phyloP scores from a whole-genome alignment of 1,284 basidiomycete genomes.

The Pascua sp. region DNA sequence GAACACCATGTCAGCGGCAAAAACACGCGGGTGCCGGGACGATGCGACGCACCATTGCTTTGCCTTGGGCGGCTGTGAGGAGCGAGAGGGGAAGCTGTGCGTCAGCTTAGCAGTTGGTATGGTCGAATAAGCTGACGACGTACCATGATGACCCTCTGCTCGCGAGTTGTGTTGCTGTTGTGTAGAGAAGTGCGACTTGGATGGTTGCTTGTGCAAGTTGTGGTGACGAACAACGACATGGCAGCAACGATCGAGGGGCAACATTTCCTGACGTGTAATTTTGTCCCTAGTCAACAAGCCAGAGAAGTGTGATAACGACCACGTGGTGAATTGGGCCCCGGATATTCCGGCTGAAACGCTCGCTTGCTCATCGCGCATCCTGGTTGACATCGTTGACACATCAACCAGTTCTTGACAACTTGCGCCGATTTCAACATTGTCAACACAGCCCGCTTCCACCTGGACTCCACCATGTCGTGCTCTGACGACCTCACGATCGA shows the following conservation, averaged over 20 bases:
- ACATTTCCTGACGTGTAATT: neutral
- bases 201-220: neutral
- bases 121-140: neutral
- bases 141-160: neutral
- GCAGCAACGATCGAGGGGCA: neutral
- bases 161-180: neutral
- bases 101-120: neutral
- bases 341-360: neutral
- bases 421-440: neutral
- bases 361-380: conserved; percentile 4
- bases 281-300: too few species aligned
- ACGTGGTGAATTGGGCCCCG: neutral
- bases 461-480: conserved; percentile 39
- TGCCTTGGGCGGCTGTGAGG: conserved; percentile 28
- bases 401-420: neutral
- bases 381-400: neutral
- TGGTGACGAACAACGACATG: neutral
- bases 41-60: conserved; percentile 22
- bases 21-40: too few species aligned
- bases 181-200: too few species aligned
- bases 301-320: too few species aligned
- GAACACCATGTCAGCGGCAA: neutral
- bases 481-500: conserved; percentile 49
- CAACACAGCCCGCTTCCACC: too few species aligned
- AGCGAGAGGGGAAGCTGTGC: conserved; percentile 25